Evolutionary conservation across 495 filamentous ascomycete genomes (phyloP), one percentile per base, ranked within the genome.

Genomic region (Tuber umbilicatum): DNA sequence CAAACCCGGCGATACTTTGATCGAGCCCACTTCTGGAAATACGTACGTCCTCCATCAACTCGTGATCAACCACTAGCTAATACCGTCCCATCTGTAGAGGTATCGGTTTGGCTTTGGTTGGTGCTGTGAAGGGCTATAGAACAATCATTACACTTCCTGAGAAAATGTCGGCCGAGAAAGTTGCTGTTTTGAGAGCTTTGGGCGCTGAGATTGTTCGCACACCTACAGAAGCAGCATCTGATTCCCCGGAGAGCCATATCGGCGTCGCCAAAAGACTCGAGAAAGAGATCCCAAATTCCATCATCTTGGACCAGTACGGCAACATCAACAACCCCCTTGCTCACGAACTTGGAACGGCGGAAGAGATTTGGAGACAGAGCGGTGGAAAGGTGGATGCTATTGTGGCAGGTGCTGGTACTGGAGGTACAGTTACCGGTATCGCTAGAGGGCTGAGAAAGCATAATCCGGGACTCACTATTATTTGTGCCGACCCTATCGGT

Each of bases 91-190:
- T 82, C 27, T 37, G 9, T 74, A 92, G 90, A 83, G 95, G 95
- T 78, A 99, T 99, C 80, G 95, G 95, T 37, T 86, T 99, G 70
- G 95, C 95, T 27, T 87, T 99, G 67, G 94, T 98, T 23, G 94
- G 89, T 43, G 95, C 95, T 12, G 91, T 99, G 75, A 97, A 97
- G 86, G 94, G 92, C 70, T 99, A 99, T 85, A 95, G 94, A 84
- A 95, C 93, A 23, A 97, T 99, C 84, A 99, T 99, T 81, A 99
- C 95, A 0, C 89, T 99, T 3, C 95, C 95, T 50, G 95, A 99
- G 85, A 99, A 99, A 86, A 99, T 99, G 95, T 97, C 93, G 9
- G 89, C 93, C 40, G 95, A 99, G 84, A 99, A 99, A 83, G 96
- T 99, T 19, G 89, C 94, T 2, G 95, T 99, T 17, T 86, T 99